These are phyloP conservation scores for Prorocentrum cordatum DNA, from an alignment of 169 alveolate genomes.

Conservation along the genomic window DNA sequence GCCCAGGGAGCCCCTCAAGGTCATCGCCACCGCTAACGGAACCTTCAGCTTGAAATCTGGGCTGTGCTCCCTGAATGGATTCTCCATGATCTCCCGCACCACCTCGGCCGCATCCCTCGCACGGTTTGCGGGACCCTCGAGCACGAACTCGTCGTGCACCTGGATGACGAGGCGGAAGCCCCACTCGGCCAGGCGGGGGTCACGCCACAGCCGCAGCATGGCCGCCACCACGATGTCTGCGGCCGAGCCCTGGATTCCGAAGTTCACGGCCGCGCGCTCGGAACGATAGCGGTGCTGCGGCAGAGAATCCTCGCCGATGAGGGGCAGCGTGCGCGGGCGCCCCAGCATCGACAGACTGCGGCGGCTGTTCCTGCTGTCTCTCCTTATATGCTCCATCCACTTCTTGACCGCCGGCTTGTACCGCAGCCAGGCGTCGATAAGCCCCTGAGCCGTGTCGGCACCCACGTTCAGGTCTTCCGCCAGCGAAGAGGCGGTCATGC, in stretches of 20 bases:
- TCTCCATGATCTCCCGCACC: neutral
- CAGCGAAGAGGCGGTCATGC: slow-evolving; percentile 79
- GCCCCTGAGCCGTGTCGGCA: no score
- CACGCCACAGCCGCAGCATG: slow-evolving; percentile 77
- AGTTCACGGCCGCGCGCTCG: slow-evolving; percentile 70
- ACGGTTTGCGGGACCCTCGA: slow-evolving; percentile 74
- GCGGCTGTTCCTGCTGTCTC: no score
- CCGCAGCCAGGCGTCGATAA: no score
- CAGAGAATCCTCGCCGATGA: no score
- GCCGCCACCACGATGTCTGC: slow-evolving; percentile 85
- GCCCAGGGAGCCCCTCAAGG: no score
- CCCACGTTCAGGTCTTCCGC: slow-evolving; percentile 78
- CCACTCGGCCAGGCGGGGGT: slow-evolving; percentile 25
- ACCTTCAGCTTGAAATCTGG: no score
- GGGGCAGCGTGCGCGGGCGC: no score
- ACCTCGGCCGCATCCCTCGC: slow-evolving; percentile 5
- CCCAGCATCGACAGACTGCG: no score
- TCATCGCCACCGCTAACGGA: no score
- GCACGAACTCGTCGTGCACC: slow-evolving; percentile 83
- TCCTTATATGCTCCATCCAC: no score
- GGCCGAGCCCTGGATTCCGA: slow-evolving; percentile 74
- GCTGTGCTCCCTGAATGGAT: slow-evolving; percentile 23
- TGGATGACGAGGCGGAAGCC: slow-evolving; percentile 76
- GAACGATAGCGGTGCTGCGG: no score
- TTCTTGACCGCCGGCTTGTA: no score